Percentiles rank a stretch among this genome's conserved stretches.
Conservation (phyloP, 2,329 filamentous ascomycete species). For the Talaromyces sp. region DNA sequence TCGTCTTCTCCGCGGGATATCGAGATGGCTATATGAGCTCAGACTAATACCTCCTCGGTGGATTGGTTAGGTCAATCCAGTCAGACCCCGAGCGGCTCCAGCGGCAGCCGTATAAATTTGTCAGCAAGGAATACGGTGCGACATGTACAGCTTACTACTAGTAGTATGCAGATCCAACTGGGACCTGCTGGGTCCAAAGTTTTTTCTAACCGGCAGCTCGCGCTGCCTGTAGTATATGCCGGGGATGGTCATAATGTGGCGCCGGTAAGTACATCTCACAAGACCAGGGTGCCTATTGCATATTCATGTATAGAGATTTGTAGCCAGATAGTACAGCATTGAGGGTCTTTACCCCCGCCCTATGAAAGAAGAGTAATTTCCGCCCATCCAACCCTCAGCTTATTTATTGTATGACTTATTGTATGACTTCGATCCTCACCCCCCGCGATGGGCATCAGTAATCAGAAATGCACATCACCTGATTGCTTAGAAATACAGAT, state of each 20-base stretch:
- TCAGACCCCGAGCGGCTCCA: neutral
- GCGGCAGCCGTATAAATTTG: constrained; percentile 4
- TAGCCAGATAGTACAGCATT: too few relatives aligned
- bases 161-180: constrained; percentile 6
- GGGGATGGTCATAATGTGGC: neutral
- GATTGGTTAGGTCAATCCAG: neutral
- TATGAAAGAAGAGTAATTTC: too few relatives aligned
- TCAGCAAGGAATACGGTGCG: neutral
- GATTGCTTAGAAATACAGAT: constrained; percentile 26
- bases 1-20: neutral
- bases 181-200: neutral
- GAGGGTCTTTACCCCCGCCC: too few relatives aligned
- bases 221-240: neutral
- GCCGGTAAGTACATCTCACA: constrained; percentile 4
- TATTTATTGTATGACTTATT: too few relatives aligned
- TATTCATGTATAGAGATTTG: constrained; percentile 3
- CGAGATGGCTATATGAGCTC: neutral
- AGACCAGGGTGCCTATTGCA: neutral
- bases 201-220: neutral
- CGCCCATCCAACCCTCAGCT: too few relatives aligned
- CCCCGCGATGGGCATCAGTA: neutral
- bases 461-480: constrained; percentile 16
- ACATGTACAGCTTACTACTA: neutral
- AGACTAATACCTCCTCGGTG: neutral
- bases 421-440: neutral